Evolutionary conservation across 2,329 filamentous ascomycete genomes (phyloP), one percentile per base, ranked within the genome.

Genomic region (Monascus ruber): DNA sequence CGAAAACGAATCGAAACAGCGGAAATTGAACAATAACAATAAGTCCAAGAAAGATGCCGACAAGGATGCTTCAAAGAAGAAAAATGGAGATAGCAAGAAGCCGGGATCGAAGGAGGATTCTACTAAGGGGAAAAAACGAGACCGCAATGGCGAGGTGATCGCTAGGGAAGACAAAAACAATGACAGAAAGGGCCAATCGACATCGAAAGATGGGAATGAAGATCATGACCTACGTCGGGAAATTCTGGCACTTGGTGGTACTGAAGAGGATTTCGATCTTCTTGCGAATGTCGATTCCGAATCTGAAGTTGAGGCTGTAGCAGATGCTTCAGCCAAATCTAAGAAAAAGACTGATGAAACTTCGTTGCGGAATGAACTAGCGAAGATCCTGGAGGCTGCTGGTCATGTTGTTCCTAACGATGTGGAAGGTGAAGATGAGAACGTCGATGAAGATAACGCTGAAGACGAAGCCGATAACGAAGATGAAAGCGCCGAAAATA

Each of bases 181-280:
- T 25, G 46, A 37, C 34, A 53, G 52, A 33, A 32, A 43, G 10
- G 55, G 51, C 26, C 40, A 44, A 9, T 36, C 41, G 8, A 49
- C 52, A 17, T 37, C 44, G 5, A 45, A 45, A 34, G 49, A 50
- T 31, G 41, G 46, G 10, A 45, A 47, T 6, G 44, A 48, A 4
- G 50, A 58, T 28, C 55, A 62, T 46, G 49, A 51, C 29, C 52
- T 70, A 31, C 55, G 62, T 36, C 55, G 62, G 42, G 67, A 70
- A 43, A 65, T 71, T 43, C 43, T 66, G 43, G 62, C 61, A 4
- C 59, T 71, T 38, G 69, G 69, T 27, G 69, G 69, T 35, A 69
- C 63, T n/a, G 58, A 69, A 46, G 69, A 71, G 37, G 67, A 72
- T 45, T 53, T 69, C 40, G 62, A 69, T 35, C 50, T 72, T 24